Evolutionary conservation across 164 flowering plant genomes (phyloP).

Genomic region (Macadamia tetraphylla): DNA sequence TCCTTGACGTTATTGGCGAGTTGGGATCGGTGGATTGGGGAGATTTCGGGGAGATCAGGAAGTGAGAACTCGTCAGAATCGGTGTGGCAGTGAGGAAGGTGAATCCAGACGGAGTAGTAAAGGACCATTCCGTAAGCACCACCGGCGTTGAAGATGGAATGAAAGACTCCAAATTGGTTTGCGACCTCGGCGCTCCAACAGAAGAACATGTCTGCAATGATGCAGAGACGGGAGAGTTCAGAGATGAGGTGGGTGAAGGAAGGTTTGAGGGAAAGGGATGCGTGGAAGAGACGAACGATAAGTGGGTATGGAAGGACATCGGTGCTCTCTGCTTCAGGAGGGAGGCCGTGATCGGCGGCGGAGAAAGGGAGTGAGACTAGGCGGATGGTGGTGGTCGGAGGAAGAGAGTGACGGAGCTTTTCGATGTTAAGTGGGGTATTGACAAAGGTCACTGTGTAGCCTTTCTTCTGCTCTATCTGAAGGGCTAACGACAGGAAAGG

Average conservation of each 20-base stretch:
- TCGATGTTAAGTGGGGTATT: conserved; percentile 9
- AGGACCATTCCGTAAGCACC: conserved; percentile 3
- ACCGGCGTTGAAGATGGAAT: background rate
- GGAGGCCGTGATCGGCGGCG: conserved; percentile 8
- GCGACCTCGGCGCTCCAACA: conserved; percentile 1
- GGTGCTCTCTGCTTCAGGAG: conserved; percentile 1
- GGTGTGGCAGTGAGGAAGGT: background rate
- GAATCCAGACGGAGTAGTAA: background rate
- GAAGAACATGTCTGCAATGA: conserved; percentile 2
- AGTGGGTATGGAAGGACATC: background rate
- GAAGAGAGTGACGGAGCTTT: conserved; percentile 1
- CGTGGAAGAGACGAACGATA: background rate
- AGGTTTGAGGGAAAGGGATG: conserved; percentile 7
- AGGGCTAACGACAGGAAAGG: conserved; percentile 7
- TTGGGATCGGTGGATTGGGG: background rate
- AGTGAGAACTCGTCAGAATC: background rate
- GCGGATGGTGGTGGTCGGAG: conserved; percentile 4
- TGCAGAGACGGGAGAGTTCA: conserved; percentile 4
- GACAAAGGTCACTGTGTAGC: conserved; percentile 6
- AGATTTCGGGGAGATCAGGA: background rate
- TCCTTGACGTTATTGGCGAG: background rate
- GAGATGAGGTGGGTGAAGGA: conserved; percentile 4
- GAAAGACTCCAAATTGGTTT: background rate
- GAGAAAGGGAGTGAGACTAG: conserved; percentile 6
- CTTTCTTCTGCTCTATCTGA: background rate